phyloP scores from a whole-genome alignment of 2,329 filamentous ascomycete species.

The Podosphaera xanthii region DNA sequence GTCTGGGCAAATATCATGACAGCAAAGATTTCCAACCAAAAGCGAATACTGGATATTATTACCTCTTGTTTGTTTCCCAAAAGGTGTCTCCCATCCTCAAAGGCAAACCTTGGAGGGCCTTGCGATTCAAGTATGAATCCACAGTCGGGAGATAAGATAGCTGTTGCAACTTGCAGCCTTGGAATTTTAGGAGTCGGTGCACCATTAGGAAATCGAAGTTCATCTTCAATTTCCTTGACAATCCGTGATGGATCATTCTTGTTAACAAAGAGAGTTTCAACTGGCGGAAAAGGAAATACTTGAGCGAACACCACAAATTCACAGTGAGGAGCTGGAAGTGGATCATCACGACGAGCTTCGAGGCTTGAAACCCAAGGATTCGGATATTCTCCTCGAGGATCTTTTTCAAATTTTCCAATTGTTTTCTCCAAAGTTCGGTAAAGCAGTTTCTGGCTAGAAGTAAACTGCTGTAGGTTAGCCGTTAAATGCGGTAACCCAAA shows the following conservation, averaged over 20 bases:
- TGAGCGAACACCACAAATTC: conserved; percentile 79
- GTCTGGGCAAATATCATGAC: conserved; percentile 36
- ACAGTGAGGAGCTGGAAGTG: conserved; percentile 49
- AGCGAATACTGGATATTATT: conserved; percentile 30
- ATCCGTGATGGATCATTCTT: conserved; percentile 10
- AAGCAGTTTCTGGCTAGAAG: conserved; percentile 38
- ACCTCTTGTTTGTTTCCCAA: conserved; percentile 37
- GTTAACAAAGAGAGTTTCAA: conserved; percentile 10
- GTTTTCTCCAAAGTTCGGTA: conserved; percentile 48
- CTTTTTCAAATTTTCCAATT: conserved; percentile 39
- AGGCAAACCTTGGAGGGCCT: conserved; percentile 32
- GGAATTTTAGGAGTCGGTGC: conserved; percentile 30
- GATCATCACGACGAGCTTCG: conserved; percentile 34
- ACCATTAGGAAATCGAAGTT: conserved; percentile 37
- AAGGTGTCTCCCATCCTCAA: conserved; percentile 30
- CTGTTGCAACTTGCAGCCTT: conserved; percentile 34
- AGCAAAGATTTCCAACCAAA: conserved; percentile 34
- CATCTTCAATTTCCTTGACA: conserved; percentile 34
- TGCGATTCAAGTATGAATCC: conserved; percentile 42
- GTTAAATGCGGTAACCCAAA: conserved; percentile 73
- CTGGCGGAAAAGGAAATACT: conserved; percentile 24
- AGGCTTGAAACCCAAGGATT: conserved; percentile 60
- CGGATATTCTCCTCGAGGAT: conserved; percentile 29
- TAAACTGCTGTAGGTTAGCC: conserved; percentile 29
- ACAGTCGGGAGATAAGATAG: conserved; percentile 47